A percentile compares a stretch with the other conserved stretches of the same genome.
These are phyloP conservation scores for Globisporangium canariense DNA, from an alignment of 352 stramenopile genomes.

Conservation along the genomic window DNA sequence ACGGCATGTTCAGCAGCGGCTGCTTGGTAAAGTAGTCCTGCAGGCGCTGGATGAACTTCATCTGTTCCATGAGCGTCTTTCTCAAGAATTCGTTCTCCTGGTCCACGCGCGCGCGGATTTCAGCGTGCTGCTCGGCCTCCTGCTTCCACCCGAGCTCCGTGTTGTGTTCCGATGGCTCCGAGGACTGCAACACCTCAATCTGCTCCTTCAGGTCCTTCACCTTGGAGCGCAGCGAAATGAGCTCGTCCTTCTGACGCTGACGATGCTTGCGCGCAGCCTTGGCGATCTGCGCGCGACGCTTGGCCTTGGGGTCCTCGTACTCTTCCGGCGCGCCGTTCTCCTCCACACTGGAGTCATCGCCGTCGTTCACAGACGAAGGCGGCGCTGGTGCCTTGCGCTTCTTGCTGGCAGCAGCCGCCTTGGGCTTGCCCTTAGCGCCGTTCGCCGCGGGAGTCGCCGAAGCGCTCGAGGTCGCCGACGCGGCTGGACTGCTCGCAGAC, in stretches of 20 bases:
- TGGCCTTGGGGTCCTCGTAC: conserved; percentile 84
- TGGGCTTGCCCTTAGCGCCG: conserved; percentile 45
- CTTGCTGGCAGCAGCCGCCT: conserved; percentile 49
- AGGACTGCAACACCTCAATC: conserved; percentile 87
- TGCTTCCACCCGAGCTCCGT: conserved; percentile 88
- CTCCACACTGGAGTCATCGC: conserved; percentile 46
- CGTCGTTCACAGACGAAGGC: conserved; percentile 28
- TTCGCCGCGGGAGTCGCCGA: conserved; percentile 17
- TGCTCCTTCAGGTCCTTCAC: conserved; percentile 89
- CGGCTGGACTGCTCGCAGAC: conserved; percentile 15
- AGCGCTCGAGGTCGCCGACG: conserved; percentile 15
- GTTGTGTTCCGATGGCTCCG: conserved; percentile 86
- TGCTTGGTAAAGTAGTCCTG: conserved; percentile 91
- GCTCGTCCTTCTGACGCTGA: conserved; percentile 86
- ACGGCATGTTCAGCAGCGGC: conserved; percentile 86
- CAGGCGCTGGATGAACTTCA: conserved; percentile 89
- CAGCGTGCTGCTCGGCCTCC: conserved; percentile 84
- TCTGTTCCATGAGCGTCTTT: conserved; percentile 89
- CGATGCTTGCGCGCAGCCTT: conserved; percentile 86
- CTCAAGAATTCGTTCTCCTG: conserved; percentile 89
- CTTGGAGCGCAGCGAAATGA: conserved; percentile 81
- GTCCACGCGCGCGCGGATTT: conserved; percentile 84
- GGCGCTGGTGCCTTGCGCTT: conserved; percentile 66
- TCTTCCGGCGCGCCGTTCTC: conserved; percentile 67
- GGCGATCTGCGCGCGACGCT: conserved; percentile 83